Base-by-base conservation (phyloP, 805 yeast genomes). In the Spathaspora sp. region DNA sequence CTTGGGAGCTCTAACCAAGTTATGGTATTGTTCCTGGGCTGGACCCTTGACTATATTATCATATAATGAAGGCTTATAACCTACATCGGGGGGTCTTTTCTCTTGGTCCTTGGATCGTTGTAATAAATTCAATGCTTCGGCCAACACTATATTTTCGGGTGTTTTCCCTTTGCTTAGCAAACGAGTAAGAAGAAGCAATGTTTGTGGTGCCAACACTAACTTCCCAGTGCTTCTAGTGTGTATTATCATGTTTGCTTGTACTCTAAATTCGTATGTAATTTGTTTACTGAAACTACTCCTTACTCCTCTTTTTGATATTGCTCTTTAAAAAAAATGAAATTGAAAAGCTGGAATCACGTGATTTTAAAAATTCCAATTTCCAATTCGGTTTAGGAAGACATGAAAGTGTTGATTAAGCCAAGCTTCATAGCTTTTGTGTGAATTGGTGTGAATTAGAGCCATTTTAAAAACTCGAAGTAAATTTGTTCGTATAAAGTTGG, bases 41-140 rank as follows among this genome's bases (percentile, higher is more conserved):
- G 73, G 55, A 1, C 76, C 76, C 28, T 64, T 60, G 19, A 70
- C 67, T 35, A 71, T 59, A 38, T 63, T 67, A 42, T 59, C 51
- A 17, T 70, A 55, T 17, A 73, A 55, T 16, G 74, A 68, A 17
- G 77, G 77, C 44, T 64, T 68, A 56, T 57, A 70, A n/a, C 35
- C 26, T 23, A 23, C 26, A 6, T 6, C 29, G 23, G 40, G 10
- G 12, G 50, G 23, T 8, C 23, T 26, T 35, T n/a, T 19, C 40
- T 42, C 49, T 29, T n/a, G 53, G 16, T 42, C 44, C n/a, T 47
- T 46, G 3, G 18, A 17, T 19, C 42, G 44, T 20, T 52, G 23
- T 17, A 72, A 58, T 19, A 72, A 64, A 51, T 70, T 71, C 40
- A 72, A 53, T 2, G 76, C 76, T 50, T 69, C 70, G 2, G 75